A percentile compares a stretch with the other conserved stretches of the same genome.
Evolutionary conservation across 768 basidiomycete species (phyloP).

Genomic region (Porphyrellus cyaneotinctus): DNA sequence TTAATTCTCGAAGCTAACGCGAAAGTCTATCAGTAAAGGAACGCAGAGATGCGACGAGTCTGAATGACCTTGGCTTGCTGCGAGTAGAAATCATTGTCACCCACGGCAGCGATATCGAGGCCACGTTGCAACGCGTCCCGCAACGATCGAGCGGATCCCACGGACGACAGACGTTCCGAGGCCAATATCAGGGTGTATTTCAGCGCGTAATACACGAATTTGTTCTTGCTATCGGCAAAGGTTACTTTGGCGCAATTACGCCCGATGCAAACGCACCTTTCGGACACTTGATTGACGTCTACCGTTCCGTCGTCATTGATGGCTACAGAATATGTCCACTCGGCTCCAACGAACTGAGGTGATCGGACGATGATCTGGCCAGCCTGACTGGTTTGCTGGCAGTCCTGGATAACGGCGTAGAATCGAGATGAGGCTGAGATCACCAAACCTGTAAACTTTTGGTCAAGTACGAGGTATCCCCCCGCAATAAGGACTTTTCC

Average conservation of each 20-base stretch:
- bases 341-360: slow-evolving; percentile 83
- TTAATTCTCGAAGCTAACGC: slow-evolving; percentile 56
- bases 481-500: slow-evolving; percentile 96
- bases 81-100: slow-evolving; percentile 98
- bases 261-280: slow-evolving; percentile 16
- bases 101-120: slow-evolving; percentile 77
- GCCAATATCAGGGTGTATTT: slow-evolving; percentile 70
- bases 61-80: slow-evolving; percentile 72
- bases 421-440: slow-evolving; percentile 93
- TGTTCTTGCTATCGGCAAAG: slow-evolving; percentile 58
- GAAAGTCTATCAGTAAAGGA: background rate
- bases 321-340: slow-evolving; percentile 66
- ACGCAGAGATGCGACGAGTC: background rate
- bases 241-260: background rate
- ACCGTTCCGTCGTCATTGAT: slow-evolving; percentile 31
- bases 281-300: slow-evolving; percentile 20
- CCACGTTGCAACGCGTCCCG: slow-evolving; percentile 44
- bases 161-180: slow-evolving; percentile 39
- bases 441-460: slow-evolving; percentile 77
- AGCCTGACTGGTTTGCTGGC: slow-evolving; percentile 20
- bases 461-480: slow-evolving; percentile 95
- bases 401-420: slow-evolving; percentile 67
- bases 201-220: slow-evolving; percentile 90
- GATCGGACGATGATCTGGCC: slow-evolving; percentile 71
- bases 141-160: slow-evolving; percentile 41